Evolutionary conservation across 169 alveolate genomes (phyloP).

Genomic region (Theileria annulata): DNA sequence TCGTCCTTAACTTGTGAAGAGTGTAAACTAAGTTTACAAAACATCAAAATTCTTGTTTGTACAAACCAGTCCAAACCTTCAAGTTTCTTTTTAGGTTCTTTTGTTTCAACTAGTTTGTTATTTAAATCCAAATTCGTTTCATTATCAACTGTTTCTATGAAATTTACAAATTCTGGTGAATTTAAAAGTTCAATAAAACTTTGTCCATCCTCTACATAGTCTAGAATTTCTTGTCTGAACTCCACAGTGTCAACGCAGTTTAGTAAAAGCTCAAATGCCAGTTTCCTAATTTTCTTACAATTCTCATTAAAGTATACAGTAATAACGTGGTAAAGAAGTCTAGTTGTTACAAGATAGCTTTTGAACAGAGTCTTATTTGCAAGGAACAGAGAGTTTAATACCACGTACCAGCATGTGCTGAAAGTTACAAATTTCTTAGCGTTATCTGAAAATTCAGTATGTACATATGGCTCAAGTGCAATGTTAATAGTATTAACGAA

Average conservation of each 20-base stretch:
- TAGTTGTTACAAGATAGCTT: constrained; percentile 25
- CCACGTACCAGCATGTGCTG: constrained; percentile 40
- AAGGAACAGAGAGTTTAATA: constrained; percentile 22
- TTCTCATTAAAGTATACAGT: background rate
- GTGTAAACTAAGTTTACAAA: constrained; percentile 50
- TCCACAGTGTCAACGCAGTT: constrained; percentile 47
- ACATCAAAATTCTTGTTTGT: constrained; percentile 28
- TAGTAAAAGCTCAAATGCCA: constrained; percentile 27
- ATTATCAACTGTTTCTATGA: background rate
- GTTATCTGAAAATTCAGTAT: background rate
- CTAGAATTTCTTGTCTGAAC: constrained; percentile 43
- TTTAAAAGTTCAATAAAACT: constrained; percentile 4
- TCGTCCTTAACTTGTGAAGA: constrained; percentile 21
- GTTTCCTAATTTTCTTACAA: background rate
- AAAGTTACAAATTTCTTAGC: background rate
- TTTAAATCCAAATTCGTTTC: background rate
- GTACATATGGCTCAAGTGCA: constrained; percentile 22
- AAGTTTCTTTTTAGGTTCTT: background rate
- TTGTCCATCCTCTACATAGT: constrained; percentile 1
- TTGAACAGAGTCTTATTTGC: constrained; percentile 30
- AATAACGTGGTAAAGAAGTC: background rate
- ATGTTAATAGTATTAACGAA: background rate
- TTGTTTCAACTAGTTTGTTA: background rate
- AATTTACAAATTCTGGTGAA: constrained; percentile 10
- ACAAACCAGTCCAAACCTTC: constrained; percentile 1